Base-by-base conservation (phyloP, 306 rosid genomes). In the Vigna unguiculata region DNA sequence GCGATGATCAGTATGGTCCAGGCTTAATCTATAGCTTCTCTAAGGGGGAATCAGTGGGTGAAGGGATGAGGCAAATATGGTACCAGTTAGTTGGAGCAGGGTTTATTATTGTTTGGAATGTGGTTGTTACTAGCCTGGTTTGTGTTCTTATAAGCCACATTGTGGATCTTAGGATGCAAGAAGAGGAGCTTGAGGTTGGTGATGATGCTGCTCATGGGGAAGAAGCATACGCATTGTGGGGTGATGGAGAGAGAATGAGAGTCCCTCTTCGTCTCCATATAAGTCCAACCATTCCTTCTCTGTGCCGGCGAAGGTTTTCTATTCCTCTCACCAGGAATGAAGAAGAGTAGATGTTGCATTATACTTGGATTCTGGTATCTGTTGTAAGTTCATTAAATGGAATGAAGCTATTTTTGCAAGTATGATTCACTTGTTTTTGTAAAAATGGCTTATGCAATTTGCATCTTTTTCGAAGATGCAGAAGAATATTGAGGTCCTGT, bases 181-280 rank as follows among this genome's bases (percentile, higher is more conserved):
- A 92, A 63, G 91, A 90, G 53, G 93, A 88, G 4, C 91, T 90
- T 53, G 88, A 85, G 71, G 71, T 85, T 40, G 91, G 96, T 49
- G 97, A 90, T 9, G 96, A 88, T 74, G 96, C 91, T 4, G 90
- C 57, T 48, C 97, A 90, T 14, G 96, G 96, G 10, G 96, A 92
- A 80, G 96, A 90, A 78, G 91, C 90, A 9, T 88, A 87, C 7
- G 93, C 91, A 0, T 75, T 92, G 57, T 92, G 97, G 97, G 97
- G 90, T 4, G 91, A 92, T n/a, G 95, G 97, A 6, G 93, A 86
- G 72, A 83, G 64, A 43, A 63, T 58, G 76, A 25, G 81, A 0
- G 21, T 80, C 9, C 28, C 87, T 15, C 81, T 79, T 75, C 85
- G 74, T 51, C 53, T 62, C 21, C 75, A 34, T 22, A 54, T 38